Base-by-base conservation (phyloP, 495 filamentous ascomycete genomes). In the Aspergillus egyptiacus region DNA sequence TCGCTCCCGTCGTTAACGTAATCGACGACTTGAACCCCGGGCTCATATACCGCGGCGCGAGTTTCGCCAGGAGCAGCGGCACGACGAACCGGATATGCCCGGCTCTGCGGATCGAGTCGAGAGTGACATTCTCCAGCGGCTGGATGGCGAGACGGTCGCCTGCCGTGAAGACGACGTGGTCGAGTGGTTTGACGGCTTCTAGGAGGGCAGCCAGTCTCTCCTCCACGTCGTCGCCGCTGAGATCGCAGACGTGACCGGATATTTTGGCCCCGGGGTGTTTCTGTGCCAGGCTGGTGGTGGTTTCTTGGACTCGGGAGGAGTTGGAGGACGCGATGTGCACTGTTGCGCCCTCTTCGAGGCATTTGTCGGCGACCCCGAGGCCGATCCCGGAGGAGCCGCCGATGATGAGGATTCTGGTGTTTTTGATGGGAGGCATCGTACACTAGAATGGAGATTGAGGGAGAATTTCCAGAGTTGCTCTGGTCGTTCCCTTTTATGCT, bases 161-260 rank as follows among this genome's bases (percentile, higher is more conserved):
- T 0, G 84, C 83, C 4, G 81, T 83, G 56, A 64, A 75, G 43
- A 80, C 72, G 18, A 86, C 66, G 55, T 86, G 84, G 60, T 85
- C 73, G 34, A 86, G 51, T 34, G 67, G 59, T 19, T 67, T 61
- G 14, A 58, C 59, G 5, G 58, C 59, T 2, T 66, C 37, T 48
- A 86, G 73, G 3, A 83, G 65, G 0, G 46, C 38, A n/a, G 69
- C 65, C 3, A 84, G 58, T 19, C 67, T 61, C 6, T 64, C 52
- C 32, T 83, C 70, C 3, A 77, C 58, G 4, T 59, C 54, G 7
- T 56, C 51, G 15, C 64, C 61, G 2, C 66, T 62, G 0, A 86
- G 71, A 55, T 84, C 77, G 58, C 68, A 73, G 7, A 64, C 45
- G 33, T 75, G 38, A 20, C 75, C 71, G 18, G 61, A 40, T 50